Conservation (phyloP, 805 yeast genomes). For the Scheffersomyces coipomensis region DNA sequence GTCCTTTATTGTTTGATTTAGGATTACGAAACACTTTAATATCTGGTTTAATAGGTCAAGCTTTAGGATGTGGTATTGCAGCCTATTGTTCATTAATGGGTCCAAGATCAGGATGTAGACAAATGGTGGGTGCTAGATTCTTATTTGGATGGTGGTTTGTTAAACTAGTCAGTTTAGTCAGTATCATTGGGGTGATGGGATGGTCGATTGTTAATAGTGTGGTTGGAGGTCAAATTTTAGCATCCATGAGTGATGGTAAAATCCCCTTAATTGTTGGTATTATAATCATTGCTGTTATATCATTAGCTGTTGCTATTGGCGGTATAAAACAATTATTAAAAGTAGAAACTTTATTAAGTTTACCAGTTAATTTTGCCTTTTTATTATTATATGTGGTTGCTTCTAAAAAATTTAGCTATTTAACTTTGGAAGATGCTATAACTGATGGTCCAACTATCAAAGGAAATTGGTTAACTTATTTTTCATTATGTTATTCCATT, state of each 20-base stretch:
- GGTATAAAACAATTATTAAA: slow-evolving; percentile 72
- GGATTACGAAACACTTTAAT: slow-evolving; percentile 64
- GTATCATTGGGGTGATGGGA: slow-evolving; percentile 78
- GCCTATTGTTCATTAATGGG: slow-evolving; percentile 87
- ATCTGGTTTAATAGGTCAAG: slow-evolving; percentile 61
- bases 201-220: slow-evolving; percentile 93
- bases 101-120: slow-evolving; percentile 86
- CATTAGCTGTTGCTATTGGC: slow-evolving; percentile 67
- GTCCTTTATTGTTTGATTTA: slow-evolving; percentile 68
- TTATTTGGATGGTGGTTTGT: slow-evolving; percentile 87
- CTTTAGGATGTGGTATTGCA: slow-evolving; percentile 72
- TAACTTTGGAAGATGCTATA: slow-evolving; percentile 22
- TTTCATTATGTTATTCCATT: slow-evolving; percentile 70
- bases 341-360: slow-evolving; percentile 65
- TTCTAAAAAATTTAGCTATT: slow-evolving; percentile 44
- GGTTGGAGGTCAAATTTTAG: slow-evolving; percentile 81
- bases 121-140: slow-evolving; percentile 79
- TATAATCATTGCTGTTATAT: slow-evolving; percentile 60
- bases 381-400: slow-evolving; percentile 64
- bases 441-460: slow-evolving; percentile 40
- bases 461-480: slow-evolving; percentile 74
- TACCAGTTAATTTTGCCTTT: slow-evolving; percentile 69
- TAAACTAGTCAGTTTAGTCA: slow-evolving; percentile 67
- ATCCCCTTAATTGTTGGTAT: slow-evolving; percentile 76
- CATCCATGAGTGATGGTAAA: slow-evolving; percentile 60